Conservation (phyloP, 2,329 filamentous ascomycete species). For the Scleromitrula shiraiana region DNA sequence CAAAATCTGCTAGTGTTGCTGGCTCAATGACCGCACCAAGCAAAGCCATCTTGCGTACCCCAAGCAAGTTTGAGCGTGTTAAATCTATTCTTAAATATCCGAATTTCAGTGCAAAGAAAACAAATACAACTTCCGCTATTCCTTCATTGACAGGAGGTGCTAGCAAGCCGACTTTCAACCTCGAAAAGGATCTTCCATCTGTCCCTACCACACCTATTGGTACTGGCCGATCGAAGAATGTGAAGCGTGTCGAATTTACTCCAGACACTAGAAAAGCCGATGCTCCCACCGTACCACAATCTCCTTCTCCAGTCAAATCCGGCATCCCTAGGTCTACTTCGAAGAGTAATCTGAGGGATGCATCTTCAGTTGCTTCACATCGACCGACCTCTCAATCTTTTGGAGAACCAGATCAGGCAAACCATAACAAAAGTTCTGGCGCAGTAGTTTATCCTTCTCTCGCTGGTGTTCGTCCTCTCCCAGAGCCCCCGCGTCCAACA, state of each 20-base stretch:
- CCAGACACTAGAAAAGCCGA: slow-evolving; percentile 51
- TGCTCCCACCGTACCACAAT: slow-evolving; percentile 34
- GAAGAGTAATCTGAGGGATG: slow-evolving; percentile 25
- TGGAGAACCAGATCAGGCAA: background rate
- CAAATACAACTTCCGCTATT: slow-evolving; percentile 17
- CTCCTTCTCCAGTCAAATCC: slow-evolving; percentile 50
- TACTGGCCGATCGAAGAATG: slow-evolving; percentile 42
- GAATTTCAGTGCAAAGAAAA: slow-evolving; percentile 19
- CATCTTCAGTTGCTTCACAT: background rate
- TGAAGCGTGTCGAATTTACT: slow-evolving; percentile 75
- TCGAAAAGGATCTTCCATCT: slow-evolving; percentile 45
- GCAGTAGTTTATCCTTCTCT: slow-evolving; percentile 27
- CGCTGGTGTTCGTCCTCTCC: slow-evolving; percentile 21
- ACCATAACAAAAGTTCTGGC: background rate
- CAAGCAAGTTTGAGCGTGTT: slow-evolving; percentile 38
- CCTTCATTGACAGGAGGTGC: slow-evolving; percentile 28
- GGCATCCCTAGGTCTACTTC: slow-evolving; percentile 37
- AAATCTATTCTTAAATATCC: slow-evolving; percentile 47
- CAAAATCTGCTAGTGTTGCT: slow-evolving; percentile 41
- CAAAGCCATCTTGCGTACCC: slow-evolving; percentile 18
- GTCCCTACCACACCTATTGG: slow-evolving; percentile 50
- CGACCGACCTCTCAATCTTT: background rate
- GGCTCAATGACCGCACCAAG: slow-evolving; percentile 26
- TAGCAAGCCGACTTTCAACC: slow-evolving; percentile 44
- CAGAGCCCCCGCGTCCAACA: slow-evolving; percentile 15